phyloP scores from a whole-genome alignment of 208 protist species.

The Tetramitus jugosus region DNA sequence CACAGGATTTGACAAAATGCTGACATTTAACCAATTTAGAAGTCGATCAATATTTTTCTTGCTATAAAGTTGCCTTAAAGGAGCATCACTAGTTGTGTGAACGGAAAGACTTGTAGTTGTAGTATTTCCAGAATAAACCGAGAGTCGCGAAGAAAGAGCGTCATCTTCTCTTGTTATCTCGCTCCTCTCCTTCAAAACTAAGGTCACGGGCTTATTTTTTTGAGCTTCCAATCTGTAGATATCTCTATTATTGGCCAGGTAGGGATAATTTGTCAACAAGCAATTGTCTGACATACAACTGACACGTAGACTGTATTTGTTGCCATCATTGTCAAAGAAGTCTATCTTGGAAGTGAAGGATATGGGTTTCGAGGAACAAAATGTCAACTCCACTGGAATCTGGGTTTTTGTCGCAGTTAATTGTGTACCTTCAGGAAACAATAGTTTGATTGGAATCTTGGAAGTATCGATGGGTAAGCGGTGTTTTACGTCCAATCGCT shows the following conservation, averaged over 20 bases:
- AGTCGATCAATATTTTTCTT: neutral
- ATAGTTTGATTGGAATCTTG: constrained; percentile 54
- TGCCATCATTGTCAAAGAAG: constrained; percentile 58
- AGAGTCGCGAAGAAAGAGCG: neutral
- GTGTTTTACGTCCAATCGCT: constrained; percentile 67
- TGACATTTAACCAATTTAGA: neutral
- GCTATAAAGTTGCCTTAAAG: neutral
- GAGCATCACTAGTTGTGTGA: neutral
- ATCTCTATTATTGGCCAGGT: constrained; percentile 10
- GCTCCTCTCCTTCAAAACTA: neutral
- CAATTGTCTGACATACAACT: constrained; percentile 71
- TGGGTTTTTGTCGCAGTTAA: constrained; percentile 24
- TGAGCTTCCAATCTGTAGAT: neutral
- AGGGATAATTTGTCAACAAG: constrained; percentile 57
- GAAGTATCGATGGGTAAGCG: constrained; percentile 39
- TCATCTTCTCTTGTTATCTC: neutral
- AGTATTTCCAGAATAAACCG: constrained; percentile 1
- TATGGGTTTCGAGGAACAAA: constrained; percentile 55
- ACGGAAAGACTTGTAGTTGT: neutral
- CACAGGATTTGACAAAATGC: neutral
- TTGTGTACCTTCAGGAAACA: constrained; percentile 59
- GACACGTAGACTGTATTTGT: constrained; percentile 60
- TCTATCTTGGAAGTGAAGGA: constrained; percentile 69
- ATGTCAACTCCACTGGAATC: constrained; percentile 58
- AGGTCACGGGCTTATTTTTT: neutral